Evolutionary conservation across 106 monocot species (phyloP), one percentile per base, ranked within the genome.

Genomic region (Dendrobium officinale): DNA sequence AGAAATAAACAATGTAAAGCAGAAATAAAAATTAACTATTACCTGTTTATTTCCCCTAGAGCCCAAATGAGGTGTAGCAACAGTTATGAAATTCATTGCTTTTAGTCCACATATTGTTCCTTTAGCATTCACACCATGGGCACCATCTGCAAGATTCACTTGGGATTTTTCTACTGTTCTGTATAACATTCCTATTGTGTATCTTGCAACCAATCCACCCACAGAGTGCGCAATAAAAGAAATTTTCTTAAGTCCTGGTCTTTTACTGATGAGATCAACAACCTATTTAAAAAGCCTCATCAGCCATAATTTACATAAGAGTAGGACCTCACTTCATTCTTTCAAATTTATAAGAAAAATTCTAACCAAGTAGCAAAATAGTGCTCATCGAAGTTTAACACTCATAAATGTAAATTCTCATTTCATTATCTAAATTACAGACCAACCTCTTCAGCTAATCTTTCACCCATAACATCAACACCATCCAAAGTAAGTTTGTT

Each of bases 1-100:
- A 70, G 15, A 16, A 40, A 75, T 40, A 24, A 43, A 37, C 74
- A 33, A 55, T 42, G 64, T 20, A 82, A 77, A 55, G 16, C 27
- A 31, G 75, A 70, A 70, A 70, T 70, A 70, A 70, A 61, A 56
- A 61, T 11, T 70, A 44, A 20, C 42, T 42, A 74, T 7, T 74
- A 98, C 98, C 98, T 98, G 98, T 61, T 84, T 92, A 43, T 98
- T 91, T 79, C 98, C 98, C 80, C 92, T 91, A 56, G 98, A 98
- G 80, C 98, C 98, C 78, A 98, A 92, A 91, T 98, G 98, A 77
- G 98, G 98, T 43, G 98, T 91, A 43, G 98, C 98, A 87, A 95
- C 87, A 81, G 98, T 98, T 47, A 98, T 87, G 84, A 98, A 98
- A 89, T 98, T 98, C 79, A 94, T 86, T 84, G 98, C 89, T 86